Base-by-base conservation (phyloP, 179 eudicot genomes). In the Silene coronaria region DNA sequence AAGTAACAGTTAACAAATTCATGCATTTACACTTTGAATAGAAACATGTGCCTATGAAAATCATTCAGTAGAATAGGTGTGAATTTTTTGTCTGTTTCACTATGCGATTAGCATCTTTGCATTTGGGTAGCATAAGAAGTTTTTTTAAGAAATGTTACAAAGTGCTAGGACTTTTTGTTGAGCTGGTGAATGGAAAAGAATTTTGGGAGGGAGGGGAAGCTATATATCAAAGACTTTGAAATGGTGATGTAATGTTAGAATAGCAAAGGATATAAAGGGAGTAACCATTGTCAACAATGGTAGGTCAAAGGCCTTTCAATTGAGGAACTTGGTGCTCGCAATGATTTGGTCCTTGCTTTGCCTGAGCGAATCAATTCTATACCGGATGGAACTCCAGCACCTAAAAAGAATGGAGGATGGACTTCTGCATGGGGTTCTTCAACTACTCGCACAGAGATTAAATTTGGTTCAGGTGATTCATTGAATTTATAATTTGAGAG, bases 271-370 rank as follows among this genome's bases (percentile, higher is more conserved):
- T 23, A 22, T 46, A 24, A 42, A 68, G 6, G 8, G 51, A 76
- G 10, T 5, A 69, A 5, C 22, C 62, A 28, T 22, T 23, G 3
- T 28, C 24, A 19, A 46, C 10, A 46, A 28, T 21, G 80, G 64
- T 89, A 95, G 99, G 96, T 90, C 57, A 96, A 93, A 84, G 99
- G 97, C 80, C 96, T 96, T 79, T 87, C 99, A 23, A 80, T 86
- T 45, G 97, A 93, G 83, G 99, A 96, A 76, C 81, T 91, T 82
- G 84, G 88, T 55, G 91, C 92, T 71, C 93, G 99, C 46, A 93
- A 88, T 81, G 97, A 93, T 83, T 81, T 96, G 81, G 97, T 83
- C 71, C 97, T 85, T 83, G 96, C 97, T 74, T 86, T 96, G 78
- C 99, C 97, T 58, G 97, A 88, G 59, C 85, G 97, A 82, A 96